Evolutionary conservation across 2,329 filamentous ascomycete genomes (phyloP), one percentile per base, ranked within the genome.

Genomic region (Colletotrichum costaricense): DNA sequence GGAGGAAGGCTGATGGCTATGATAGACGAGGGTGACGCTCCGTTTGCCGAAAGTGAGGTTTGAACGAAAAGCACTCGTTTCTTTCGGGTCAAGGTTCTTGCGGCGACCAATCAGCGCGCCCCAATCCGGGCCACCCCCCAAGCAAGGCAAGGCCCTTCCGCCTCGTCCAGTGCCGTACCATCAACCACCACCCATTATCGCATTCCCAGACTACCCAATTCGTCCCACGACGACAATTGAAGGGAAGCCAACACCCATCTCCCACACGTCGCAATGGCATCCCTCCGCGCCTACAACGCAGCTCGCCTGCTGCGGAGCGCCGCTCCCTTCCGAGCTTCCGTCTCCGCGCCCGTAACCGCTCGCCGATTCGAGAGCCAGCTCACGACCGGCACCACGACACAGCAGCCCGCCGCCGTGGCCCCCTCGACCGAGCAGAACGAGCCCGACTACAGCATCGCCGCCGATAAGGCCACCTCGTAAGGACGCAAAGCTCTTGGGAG

Each of bases 391-490:
- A 80, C 84, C 60, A 80, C 84, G 75, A 78, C 82, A 72, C 52
- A 38, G 28, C 63, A 58, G 35, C 63, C 68, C 28, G 42, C 69
- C 26, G 81, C 79, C 75, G 81, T 81, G 67, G 80, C 82, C 75
- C 80, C 79, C 75, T 80, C 79, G 74, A 83, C 81, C 71, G 77
- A 77, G 76, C 87, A 86, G 77, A 94, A 97, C 82, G 88, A 93
- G 78, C 95, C 94, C 74, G 93, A 98, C 81, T 98, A 97, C 82
- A 89, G 89, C 76, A 93, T 93, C 56, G 92, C 92, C 63, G 89
- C 94, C 78, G 96, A 98, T 84, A 95, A 95, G 85, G 94, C 94
- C 75, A 97, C 95, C 76, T 98, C 95, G 95, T 98, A 90, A 78
- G 83, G 16, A 19, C 42, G 26, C 26, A 26, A 26, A 26, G 26